Evolutionary conservation across 257 asterid genomes (phyloP).

Genomic region (Solanum etuberosum): DNA sequence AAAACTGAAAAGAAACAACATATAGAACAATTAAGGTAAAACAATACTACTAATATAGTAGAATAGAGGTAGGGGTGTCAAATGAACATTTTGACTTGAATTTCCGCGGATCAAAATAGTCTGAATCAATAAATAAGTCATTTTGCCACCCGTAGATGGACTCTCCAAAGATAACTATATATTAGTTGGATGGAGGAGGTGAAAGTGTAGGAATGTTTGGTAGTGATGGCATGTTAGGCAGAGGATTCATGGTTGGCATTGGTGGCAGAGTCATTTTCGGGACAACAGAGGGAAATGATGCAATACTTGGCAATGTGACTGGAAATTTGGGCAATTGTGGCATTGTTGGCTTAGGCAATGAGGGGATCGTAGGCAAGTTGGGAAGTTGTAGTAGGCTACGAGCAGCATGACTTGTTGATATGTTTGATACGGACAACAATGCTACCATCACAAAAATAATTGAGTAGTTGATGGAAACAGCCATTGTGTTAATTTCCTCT

Average conservation of each 20-base stretch:
- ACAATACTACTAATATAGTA: not conserved
- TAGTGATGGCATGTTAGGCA: not conserved
- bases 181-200: slow-evolving; percentile 1
- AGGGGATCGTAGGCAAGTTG: not conserved
- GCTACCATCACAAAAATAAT: not conserved
- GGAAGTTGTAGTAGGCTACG: not conserved
- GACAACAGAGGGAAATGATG: not conserved
- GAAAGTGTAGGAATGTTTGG: not conserved
- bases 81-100: not conserved
- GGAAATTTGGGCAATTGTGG: not conserved
- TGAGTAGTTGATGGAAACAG: not conserved
- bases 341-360: not conserved
- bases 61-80: not conserved
- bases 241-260: not conserved
- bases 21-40: not conserved
- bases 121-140: not conserved
- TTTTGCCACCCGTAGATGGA: not conserved
- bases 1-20: not conserved
- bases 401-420: not conserved
- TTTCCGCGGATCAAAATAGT: not conserved
- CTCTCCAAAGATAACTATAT: not conserved
- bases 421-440: not conserved
- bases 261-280: slow-evolving; percentile 1
- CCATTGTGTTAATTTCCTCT: not conserved
- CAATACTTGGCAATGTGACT: not conserved